Evolutionary conservation across 2,329 filamentous ascomycete genomes (phyloP).

Genomic region (Cercospora janseana): DNA sequence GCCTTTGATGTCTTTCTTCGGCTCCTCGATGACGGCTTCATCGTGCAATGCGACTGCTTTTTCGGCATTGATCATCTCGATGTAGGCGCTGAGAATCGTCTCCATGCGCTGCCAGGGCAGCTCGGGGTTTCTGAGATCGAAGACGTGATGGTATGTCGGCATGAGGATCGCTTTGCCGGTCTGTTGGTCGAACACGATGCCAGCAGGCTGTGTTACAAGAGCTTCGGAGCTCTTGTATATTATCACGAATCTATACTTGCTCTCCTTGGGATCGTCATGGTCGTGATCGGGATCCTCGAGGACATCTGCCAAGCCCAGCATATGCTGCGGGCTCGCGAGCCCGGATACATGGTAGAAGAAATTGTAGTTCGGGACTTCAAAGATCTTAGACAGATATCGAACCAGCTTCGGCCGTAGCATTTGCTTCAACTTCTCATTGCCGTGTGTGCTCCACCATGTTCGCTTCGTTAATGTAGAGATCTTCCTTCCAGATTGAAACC

Average conservation of each 20-base stretch:
- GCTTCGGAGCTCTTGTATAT: conserved; percentile 34
- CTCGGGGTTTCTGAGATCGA: conserved; percentile 32
- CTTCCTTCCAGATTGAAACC: conserved; percentile 36
- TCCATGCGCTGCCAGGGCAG: conserved; percentile 39
- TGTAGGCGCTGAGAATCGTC: conserved; percentile 35
- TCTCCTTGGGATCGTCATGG: conserved; percentile 21
- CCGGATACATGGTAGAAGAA: conserved; percentile 38
- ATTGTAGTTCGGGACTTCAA: conserved; percentile 35
- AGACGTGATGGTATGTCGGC: conserved; percentile 38
- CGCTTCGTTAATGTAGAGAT: conserved; percentile 33
- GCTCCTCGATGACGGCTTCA: conserved; percentile 24
- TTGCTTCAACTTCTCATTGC: conserved; percentile 29
- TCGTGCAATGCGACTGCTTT: conserved; percentile 37
- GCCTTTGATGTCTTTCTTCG: conserved; percentile 13
- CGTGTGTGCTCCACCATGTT: conserved; percentile 37
- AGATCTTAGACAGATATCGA: conserved; percentile 35
- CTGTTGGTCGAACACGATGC: conserved; percentile 36
- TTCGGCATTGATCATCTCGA: conserved; percentile 38
- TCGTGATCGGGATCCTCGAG: conserved; percentile 32
- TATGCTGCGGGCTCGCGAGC: conserved; percentile 31
- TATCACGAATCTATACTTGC: conserved; percentile 35
- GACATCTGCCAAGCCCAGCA: conserved; percentile 34
- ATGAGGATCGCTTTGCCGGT: conserved; percentile 35
- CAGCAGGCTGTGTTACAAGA: conserved; percentile 34
- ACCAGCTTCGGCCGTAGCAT: conserved; percentile 32